These are phyloP conservation scores for Flaveria robusta DNA, from an alignment of 129 eudicot genomes.

Conservation along the genomic window DNA sequence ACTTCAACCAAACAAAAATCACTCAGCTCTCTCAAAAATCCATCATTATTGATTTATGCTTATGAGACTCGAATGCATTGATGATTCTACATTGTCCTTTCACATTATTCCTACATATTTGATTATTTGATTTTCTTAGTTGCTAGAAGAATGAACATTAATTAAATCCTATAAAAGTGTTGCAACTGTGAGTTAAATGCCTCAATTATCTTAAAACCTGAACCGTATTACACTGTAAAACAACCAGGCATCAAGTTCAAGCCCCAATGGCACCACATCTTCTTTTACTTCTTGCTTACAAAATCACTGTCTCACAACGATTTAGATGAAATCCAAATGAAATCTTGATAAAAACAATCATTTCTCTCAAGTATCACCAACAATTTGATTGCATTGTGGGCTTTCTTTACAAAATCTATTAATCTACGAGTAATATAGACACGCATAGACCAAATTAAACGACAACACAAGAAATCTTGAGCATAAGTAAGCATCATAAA, in stretches of 20 bases:
- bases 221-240: not conserved
- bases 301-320: not conserved
- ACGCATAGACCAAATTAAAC: not conserved
- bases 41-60: not conserved
- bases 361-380: not conserved
- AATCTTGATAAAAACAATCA: not conserved
- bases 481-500: too few species aligned
- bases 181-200: not conserved
- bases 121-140: not conserved
- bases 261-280: not conserved
- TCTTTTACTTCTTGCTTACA: not conserved
- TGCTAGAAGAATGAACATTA: not conserved
- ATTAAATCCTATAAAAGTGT: not conserved
- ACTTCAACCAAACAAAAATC: not conserved
- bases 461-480: not conserved
- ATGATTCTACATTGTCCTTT: not conserved
- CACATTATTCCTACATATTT: not conserved
- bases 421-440: not conserved
- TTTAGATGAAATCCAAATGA: not conserved
- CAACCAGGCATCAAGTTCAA: not conserved
- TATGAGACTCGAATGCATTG: not conserved
- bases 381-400: not conserved
- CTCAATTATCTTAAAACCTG: not conserved
- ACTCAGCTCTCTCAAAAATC: not conserved
- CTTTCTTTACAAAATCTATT: not conserved